Evolutionary conservation across 2,329 filamentous ascomycete genomes (phyloP).

Genomic region (Ophiocordyceps camponoti-saundersi): DNA sequence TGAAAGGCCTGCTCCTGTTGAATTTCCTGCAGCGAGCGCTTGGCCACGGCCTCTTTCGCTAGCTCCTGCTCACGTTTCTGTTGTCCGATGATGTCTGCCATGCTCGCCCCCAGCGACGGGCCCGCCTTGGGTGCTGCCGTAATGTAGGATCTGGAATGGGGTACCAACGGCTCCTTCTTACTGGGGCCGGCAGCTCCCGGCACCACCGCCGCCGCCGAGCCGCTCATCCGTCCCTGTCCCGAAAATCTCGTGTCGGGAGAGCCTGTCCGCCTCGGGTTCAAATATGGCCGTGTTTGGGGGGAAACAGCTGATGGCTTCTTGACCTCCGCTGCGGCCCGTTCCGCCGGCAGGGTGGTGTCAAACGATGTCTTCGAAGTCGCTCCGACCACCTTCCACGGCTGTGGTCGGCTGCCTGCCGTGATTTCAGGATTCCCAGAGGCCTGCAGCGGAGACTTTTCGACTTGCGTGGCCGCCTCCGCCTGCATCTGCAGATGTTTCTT

Average conservation of each 20-base stretch:
- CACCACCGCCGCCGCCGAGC: constrained; percentile 12
- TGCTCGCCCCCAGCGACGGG: constrained; percentile 49
- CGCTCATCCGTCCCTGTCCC: constrained; percentile 30
- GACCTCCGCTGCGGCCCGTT: constrained; percentile 8
- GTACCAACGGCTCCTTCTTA: constrained; percentile 26
- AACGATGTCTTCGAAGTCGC: constrained; percentile 29
- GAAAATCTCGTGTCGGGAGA: constrained; percentile 47
- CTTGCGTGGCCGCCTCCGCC: constrained; percentile 23
- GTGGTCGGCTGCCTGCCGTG: constrained; percentile 19
- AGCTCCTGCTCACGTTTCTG: constrained; percentile 72
- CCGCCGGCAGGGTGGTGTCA: constrained; percentile 22
- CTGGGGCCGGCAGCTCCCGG: constrained; percentile 11
- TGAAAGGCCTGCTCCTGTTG: constrained; percentile 95
- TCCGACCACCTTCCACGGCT: constrained; percentile 51
- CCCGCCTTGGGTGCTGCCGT: constrained; percentile 42
- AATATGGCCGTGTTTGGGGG: constrained; percentile 20
- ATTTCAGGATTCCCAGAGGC: constrained; percentile 26
- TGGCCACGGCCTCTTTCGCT: constrained; percentile 69
- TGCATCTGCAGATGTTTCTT: constrained; percentile 67
- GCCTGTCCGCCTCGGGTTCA: constrained; percentile 29
- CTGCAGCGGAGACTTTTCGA: constrained; percentile 3
- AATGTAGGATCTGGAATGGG: constrained; percentile 45
- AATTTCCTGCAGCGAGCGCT: constrained; percentile 82
- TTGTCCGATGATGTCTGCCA: constrained; percentile 77
- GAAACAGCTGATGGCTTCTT: constrained; percentile 25